Evolutionary conservation across 78 protist genomes (phyloP), one percentile per base, ranked within the genome.

Genomic region (Chrysochromulina tobinii): DNA sequence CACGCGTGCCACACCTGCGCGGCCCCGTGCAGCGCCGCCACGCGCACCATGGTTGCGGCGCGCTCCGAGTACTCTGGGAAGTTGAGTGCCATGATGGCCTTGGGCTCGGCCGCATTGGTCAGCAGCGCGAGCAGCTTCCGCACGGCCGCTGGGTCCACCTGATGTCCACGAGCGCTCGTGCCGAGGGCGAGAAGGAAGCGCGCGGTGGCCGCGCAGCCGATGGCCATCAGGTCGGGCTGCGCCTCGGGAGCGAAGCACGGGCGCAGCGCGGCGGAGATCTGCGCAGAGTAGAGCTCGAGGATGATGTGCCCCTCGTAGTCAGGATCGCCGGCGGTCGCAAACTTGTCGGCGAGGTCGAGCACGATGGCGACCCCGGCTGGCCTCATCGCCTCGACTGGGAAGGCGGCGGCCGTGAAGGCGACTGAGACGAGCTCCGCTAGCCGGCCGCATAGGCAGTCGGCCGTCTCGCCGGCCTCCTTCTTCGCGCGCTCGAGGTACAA

Each of bases 181-280:
- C 51, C 4, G 53, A 69, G 21, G 54, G 51, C 79, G 17, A 69
- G 79, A 6, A 18, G 7, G 84, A 51, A 75, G 11, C 18, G 25
- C 23, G 59, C 5, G 15, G 11, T 18, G 7, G 51, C n/a, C 54
- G 84, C 57, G 25, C 20, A 6, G 4, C 58, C 84, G 3, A 58
- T 4, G 5, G 59, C 84, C 2, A 58, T 17, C 23, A 51, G 8
- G 38, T 7, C 17, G 25, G 84, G 84, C 23, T 4, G 27, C 59
- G 84, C 84, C 5, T 50, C 84, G 12, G 58, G 53, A 8, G 58
- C 84, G n/a, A 50, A 38, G n/a, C 53, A 50, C 1, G 84, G 84
- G 58, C 84, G 84, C 18, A 75, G 58, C 25, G 84, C 84, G 23
- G 84, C 84, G 84, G 48, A 57, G 55, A 73, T 38, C 84, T 75